phyloP scores from a whole-genome alignment of 805 yeast species.

The Ogataea methanolica region DNA sequence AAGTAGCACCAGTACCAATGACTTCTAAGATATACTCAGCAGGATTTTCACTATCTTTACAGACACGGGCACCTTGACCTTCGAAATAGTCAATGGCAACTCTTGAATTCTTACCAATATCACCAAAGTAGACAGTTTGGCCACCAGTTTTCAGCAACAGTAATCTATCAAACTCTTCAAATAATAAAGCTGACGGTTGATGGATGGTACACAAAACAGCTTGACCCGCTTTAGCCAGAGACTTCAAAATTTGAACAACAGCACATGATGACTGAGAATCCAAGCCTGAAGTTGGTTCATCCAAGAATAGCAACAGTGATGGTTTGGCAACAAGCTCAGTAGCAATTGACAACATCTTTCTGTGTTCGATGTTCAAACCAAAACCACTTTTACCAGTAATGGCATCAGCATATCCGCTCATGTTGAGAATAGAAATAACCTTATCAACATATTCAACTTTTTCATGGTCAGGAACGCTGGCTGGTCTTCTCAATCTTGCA shows the following conservation, averaged over 20 bases:
- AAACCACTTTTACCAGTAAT: slow-evolving; percentile 40
- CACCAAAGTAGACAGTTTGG: slow-evolving; percentile 48
- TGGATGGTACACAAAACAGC: slow-evolving; percentile 56
- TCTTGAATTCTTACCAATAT: slow-evolving; percentile 40
- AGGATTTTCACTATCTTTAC: slow-evolving; percentile 59
- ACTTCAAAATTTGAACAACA: slow-evolving; percentile 44
- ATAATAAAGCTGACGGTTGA: slow-evolving; percentile 43
- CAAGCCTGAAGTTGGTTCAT: slow-evolving; percentile 57
- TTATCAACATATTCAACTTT: slow-evolving; percentile 39
- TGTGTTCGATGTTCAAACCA: slow-evolving; percentile 50
- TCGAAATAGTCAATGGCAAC: slow-evolving; percentile 42
- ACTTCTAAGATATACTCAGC: slow-evolving; percentile 71
- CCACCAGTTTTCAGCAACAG: slow-evolving; percentile 46
- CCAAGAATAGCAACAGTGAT: slow-evolving; percentile 44
- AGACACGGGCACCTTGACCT: slow-evolving; percentile 54
- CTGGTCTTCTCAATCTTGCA: slow-evolving; percentile 42
- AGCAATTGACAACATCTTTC: slow-evolving; percentile 49
- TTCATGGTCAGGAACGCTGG: slow-evolving; percentile 33
- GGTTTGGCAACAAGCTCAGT: slow-evolving; percentile 53
- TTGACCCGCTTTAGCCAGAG: slow-evolving; percentile 45
- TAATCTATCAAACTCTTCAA: slow-evolving; percentile 37
- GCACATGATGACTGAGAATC: slow-evolving; percentile 59
- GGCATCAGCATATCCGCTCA: slow-evolving; percentile 47
- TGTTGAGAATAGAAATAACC: slow-evolving; percentile 34
- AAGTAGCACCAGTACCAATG: slow-evolving; percentile 79